These are phyloP conservation scores for Chrysoporthe puriensis DNA, from an alignment of 2,329 filamentous ascomycete species.

Conservation along the genomic window DNA sequence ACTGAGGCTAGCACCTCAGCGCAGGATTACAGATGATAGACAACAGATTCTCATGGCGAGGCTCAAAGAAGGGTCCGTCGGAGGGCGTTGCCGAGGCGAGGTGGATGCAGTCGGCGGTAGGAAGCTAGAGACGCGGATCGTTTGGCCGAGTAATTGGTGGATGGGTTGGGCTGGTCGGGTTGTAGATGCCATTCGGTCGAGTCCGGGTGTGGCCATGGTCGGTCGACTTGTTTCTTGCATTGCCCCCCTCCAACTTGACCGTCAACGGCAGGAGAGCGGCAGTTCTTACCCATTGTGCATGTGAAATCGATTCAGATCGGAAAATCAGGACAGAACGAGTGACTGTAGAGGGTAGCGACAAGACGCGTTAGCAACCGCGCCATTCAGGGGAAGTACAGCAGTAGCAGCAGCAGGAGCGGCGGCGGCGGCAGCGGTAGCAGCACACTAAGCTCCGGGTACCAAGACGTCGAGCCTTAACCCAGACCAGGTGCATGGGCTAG, in stretches of 20 bases:
- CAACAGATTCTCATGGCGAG: neutral
- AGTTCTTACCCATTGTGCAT: conserved; percentile 30
- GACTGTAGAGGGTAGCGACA: conserved; percentile 19
- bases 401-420: neutral
- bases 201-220: neutral
- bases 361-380: conserved; percentile 22
- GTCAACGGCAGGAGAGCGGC: neutral
- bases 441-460: conserved; percentile 5
- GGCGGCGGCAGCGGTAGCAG: neutral
- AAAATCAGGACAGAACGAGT: conserved; percentile 29
- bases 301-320: conserved; percentile 22
- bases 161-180: conserved; percentile 3
- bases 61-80: neutral
- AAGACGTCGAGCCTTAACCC: neutral
- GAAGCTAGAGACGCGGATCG: neutral
- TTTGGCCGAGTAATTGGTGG: neutral
- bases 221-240: conserved; percentile 24
- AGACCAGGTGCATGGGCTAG: neutral
- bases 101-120: neutral
- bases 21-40: conserved; percentile 4
- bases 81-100: neutral
- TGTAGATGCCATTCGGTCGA: neutral
- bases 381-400: conserved; percentile 8
- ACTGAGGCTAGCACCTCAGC: neutral
- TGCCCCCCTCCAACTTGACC: conserved; percentile 13